Evolutionary conservation across 352 stramenopile species (phyloP).

Genomic region (Globisporangium apiculatum): DNA sequence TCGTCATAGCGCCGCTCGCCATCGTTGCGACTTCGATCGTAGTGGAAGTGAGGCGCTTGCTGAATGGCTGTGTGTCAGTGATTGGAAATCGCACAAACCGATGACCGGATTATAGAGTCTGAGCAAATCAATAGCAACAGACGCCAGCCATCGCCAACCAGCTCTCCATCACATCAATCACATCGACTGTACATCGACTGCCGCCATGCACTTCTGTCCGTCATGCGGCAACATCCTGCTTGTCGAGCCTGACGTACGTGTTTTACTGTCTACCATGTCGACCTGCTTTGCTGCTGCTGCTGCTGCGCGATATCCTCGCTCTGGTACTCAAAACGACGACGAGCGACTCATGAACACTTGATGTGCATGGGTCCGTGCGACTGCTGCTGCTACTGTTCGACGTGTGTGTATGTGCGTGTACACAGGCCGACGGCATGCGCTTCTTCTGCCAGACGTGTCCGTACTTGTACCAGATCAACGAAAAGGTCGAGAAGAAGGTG

Average conservation of each 20-base stretch:
- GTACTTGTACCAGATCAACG: slow-evolving; percentile 85
- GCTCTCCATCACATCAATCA: no score
- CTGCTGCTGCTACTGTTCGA: no score
- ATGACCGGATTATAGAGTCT: not conserved
- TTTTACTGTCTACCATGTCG: slow-evolving; percentile 3
- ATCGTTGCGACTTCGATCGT: not conserved
- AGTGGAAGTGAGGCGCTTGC: not conserved
- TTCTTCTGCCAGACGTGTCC: slow-evolving; percentile 89
- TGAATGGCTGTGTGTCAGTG: no score
- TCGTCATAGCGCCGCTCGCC: not conserved
- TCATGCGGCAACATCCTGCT: slow-evolving; percentile 87
- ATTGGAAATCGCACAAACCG: no score
- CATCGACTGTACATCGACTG: no score
- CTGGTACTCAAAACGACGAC: not conserved
- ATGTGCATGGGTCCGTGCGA: no score
- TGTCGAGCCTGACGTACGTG: slow-evolving; percentile 73
- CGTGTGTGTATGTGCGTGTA: slow-evolving; percentile 2
- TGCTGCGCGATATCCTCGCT: not conserved
- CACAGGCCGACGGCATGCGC: slow-evolving; percentile 77
- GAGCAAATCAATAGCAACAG: not conserved
- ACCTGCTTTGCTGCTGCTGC: not conserved
- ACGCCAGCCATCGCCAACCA: not conserved
- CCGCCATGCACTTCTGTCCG: slow-evolving; percentile 86
- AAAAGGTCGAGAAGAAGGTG: slow-evolving; percentile 87
- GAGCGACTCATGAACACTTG: no score